A percentile compares a stretch with the other conserved stretches of the same genome.
These are phyloP conservation scores for Rugosomyces carneus DNA, from an alignment of 1,284 basidiomycete genomes.

Conservation along the genomic window DNA sequence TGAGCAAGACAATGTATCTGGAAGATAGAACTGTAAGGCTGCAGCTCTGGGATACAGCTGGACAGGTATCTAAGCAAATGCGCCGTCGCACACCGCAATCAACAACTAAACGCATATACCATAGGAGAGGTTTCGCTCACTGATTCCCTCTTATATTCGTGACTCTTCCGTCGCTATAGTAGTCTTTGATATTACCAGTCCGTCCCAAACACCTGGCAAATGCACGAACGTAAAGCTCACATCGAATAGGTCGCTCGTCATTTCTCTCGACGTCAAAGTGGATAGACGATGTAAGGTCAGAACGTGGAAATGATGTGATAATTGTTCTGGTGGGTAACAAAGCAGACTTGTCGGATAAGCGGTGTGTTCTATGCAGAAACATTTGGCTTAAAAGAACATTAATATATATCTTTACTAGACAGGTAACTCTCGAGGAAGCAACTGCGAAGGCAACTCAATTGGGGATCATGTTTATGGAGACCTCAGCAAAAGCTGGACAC, in stretches of 20 bases:
- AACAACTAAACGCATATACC: not conserved
- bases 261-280: slow-evolving; percentile 98
- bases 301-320: slow-evolving; percentile 97
- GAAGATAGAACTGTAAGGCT: slow-evolving; percentile 97
- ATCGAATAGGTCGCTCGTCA: slow-evolving; percentile 79
- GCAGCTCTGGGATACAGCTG: slow-evolving; percentile 99
- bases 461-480: slow-evolving; percentile 99
- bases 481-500: slow-evolving; percentile 97
- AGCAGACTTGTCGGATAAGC: slow-evolving; percentile 92
- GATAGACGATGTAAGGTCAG: slow-evolving; percentile 99
- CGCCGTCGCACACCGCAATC: slow-evolving; percentile 1
- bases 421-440: slow-evolving; percentile 98
- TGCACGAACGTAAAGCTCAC: not conserved
- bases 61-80: too few species aligned
- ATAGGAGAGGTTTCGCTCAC: slow-evolving; percentile 93
- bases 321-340: slow-evolving; percentile 99
- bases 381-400: not conserved
- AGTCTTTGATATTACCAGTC: slow-evolving; percentile 98
- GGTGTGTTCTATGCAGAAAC: slow-evolving; percentile 38
- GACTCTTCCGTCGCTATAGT: slow-evolving; percentile 98
- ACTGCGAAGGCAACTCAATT: slow-evolving; percentile 91
- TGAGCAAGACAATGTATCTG: slow-evolving; percentile 99
- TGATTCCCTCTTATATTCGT: slow-evolving; percentile 98
- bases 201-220: slow-evolving; percentile 26
- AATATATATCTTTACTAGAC: slow-evolving; percentile 43